A percentile compares a stretch with the other conserved stretches of the same genome.
Evolutionary conservation across 768 basidiomycete genomes (phyloP).

Genomic region (Mycena galopus): DNA sequence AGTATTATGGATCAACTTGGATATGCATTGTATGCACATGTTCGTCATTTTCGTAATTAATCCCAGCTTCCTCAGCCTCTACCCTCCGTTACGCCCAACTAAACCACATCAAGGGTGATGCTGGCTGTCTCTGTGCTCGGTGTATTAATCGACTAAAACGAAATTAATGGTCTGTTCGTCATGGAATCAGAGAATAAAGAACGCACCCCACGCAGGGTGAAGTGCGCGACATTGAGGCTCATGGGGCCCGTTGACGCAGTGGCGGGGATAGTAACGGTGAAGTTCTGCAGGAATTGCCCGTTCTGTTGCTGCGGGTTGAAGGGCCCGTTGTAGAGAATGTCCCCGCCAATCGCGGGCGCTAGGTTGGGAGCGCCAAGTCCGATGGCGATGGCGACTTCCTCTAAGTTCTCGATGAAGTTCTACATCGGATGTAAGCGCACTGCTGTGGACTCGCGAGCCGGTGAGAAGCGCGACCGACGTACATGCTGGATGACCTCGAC

Average conservation of each 20-base stretch:
- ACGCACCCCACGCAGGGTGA: background rate
- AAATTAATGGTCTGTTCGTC: background rate
- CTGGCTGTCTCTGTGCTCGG: background rate
- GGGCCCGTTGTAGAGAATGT: conserved; percentile 14
- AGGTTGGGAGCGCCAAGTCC: conserved; percentile 11
- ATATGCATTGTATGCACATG: too few relatives aligned
- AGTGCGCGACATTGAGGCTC: background rate
- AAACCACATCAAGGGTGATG: background rate
- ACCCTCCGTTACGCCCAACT: background rate
- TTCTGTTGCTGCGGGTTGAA: conserved; percentile 14
- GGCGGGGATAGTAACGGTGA: background rate
- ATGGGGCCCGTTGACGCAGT: background rate
- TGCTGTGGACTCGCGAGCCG: background rate
- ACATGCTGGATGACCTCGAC: background rate
- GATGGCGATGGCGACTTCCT: conserved; percentile 5
- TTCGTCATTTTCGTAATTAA: too few relatives aligned
- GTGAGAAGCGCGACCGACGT: background rate
- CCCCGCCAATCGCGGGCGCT: conserved; percentile 3
- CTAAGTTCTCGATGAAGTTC: background rate
- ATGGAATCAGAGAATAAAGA: background rate
- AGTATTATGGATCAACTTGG: too few relatives aligned
- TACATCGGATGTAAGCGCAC: background rate
- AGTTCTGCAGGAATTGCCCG: background rate
- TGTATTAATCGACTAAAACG: background rate
- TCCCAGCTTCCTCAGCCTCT: background rate